Base-by-base conservation (phyloP, 768 basidiomycete species). In the Amanita jacksonii region DNA sequence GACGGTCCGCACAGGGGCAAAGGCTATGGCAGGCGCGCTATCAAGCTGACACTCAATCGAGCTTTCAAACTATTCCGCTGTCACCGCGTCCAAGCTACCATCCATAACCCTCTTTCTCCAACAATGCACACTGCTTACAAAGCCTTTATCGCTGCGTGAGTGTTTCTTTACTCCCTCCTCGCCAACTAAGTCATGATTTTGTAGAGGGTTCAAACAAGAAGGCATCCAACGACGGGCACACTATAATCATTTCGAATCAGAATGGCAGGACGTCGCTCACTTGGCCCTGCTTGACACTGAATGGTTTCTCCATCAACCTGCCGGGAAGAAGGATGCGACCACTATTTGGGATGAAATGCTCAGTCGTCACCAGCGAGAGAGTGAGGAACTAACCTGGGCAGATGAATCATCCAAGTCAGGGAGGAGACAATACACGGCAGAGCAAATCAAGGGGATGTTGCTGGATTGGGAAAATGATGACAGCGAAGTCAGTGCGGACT, bases 271-370 rank as follows among this genome's bases (percentile, higher is more conserved):
- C 47, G 71, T 74, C 19, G 77, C 74, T 1, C 74, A 75, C 50
- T 59, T 81, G 25, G 78, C 70, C 5, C 66, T 83, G 51, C 57
- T 83, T 41, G 79, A 73, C 36, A 80, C 75, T 0, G 79, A 82
- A 35, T 81, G 77, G 77, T 43, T n/a, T n/a, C n/a, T n/a, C 61
- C 19, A 49, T 75, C 20, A 16, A 1, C 13, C 22, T 5, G 33
- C 18, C 4, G 13, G 16, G 19, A 28, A 41, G 16, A 10, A 18
- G 15, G 0, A 65, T n/a, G n/a, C 69, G 0, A 53, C 58, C 28
- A 67, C 70, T 1, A 54, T 73, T 2, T 83, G 81, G 81, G 79
- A 80, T 41, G 80, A 79, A 52, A 62, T 83, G 41, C 64, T 83
- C 34, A 46, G 57, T 15, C 69, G 80, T 18, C 80, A 83, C 51